These are phyloP conservation scores for Petunia secreta DNA, from an alignment of 257 asterid genomes.

Conservation along the genomic window DNA sequence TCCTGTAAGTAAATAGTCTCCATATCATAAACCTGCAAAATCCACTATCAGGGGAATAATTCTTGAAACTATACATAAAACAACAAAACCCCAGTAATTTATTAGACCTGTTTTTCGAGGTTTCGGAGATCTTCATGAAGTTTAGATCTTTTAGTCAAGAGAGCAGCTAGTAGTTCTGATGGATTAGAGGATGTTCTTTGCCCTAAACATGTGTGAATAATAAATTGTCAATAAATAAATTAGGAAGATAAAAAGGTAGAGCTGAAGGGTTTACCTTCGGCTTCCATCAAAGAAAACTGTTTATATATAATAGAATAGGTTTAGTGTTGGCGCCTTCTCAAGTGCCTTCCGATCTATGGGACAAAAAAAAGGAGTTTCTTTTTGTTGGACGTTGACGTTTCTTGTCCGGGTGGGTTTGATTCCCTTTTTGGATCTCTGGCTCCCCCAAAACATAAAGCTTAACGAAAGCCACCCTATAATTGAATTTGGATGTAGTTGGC, in stretches of 20 bases:
- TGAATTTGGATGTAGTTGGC: too few species aligned
- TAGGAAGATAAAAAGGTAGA: neutral
- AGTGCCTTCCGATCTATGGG: neutral
- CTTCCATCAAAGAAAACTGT: slow-evolving; percentile 53
- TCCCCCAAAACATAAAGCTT: too few species aligned
- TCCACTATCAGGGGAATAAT: neutral
- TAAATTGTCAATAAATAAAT: neutral
- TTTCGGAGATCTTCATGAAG: slow-evolving; percentile 87
- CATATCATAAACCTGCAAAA: slow-evolving; percentile 85
- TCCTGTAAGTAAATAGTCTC: slow-evolving; percentile 97
- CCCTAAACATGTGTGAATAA: slow-evolving; percentile 46
- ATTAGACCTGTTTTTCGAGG: slow-evolving; percentile 83
- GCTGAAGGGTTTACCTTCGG: slow-evolving; percentile 57
- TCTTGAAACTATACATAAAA: neutral
- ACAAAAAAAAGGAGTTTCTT: slow-evolving; percentile 13
- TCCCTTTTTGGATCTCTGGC: too few species aligned
- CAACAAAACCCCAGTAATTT: neutral
- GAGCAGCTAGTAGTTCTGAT: slow-evolving; percentile 69
- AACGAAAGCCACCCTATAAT: too few species aligned
- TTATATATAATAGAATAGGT: neutral
- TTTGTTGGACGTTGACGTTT: slow-evolving; percentile 26
- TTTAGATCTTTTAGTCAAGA: slow-evolving; percentile 73
- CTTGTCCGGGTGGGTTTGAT: neutral
- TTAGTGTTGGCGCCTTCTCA: slow-evolving; percentile 15
- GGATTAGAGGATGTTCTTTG: slow-evolving; percentile 78